phyloP scores from a whole-genome alignment of 2,329 filamentous ascomycete species.

The Eurotiales sp. region DNA sequence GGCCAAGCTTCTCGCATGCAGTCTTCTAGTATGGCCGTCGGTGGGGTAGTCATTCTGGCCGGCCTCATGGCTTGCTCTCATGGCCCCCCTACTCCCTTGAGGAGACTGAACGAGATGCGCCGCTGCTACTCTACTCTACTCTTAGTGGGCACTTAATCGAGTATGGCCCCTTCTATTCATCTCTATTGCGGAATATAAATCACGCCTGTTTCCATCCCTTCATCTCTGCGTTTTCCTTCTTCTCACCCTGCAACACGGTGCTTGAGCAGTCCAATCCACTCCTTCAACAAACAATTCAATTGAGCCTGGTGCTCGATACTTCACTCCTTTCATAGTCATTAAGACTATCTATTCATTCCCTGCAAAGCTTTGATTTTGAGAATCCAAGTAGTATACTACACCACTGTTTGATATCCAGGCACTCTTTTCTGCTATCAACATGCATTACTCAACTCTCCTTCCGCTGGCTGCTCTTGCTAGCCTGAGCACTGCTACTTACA shows the following conservation, averaged over 20 bases:
- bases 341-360: neutral
- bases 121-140: too few relatives aligned
- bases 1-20: too few relatives aligned
- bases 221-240: neutral
- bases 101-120: too few relatives aligned
- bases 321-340: slow-evolving; percentile 10
- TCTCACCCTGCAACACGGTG: neutral
- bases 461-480: slow-evolving; percentile 28
- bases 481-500: slow-evolving; percentile 33
- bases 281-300: slow-evolving; percentile 1
- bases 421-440: slow-evolving; percentile 17
- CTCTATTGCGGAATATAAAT: neutral
- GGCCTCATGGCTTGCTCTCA: slow-evolving; percentile 5
- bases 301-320: slow-evolving; percentile 14
- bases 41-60: slow-evolving; percentile 5
- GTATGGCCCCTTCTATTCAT: too few relatives aligned
- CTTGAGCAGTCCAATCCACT: slow-evolving; percentile 3
- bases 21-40: too few relatives aligned
- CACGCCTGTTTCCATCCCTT: neutral
- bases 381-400: neutral
- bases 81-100: neutral
- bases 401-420: slow-evolving; percentile 1
- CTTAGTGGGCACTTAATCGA: too few relatives aligned
- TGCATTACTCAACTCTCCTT: slow-evolving; percentile 29
- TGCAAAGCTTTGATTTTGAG: neutral